These are phyloP conservation scores for Kockiozyma suomiensis DNA, from an alignment of 805 yeast genomes.

Conservation along the genomic window DNA sequence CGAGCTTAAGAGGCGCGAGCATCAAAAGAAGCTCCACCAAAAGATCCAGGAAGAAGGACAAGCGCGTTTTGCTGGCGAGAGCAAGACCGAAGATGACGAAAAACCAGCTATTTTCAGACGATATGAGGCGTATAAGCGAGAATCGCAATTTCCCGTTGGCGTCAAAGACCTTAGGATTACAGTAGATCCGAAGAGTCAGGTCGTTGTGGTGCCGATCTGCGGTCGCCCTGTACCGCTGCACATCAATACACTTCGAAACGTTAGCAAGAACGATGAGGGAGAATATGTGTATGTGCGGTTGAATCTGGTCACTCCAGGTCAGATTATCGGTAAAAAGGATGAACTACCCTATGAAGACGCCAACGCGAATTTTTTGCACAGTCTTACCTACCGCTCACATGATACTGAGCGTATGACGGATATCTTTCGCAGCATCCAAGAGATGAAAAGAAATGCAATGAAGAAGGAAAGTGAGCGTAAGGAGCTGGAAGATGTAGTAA, in stretches of 20 bases:
- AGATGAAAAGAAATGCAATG: slow-evolving; percentile 86
- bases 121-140: slow-evolving; percentile 92
- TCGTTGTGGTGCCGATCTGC: slow-evolving; percentile 84
- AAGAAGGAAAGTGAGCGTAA: slow-evolving; percentile 89
- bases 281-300: slow-evolving; percentile 87
- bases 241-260: slow-evolving; percentile 89
- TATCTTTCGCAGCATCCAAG: slow-evolving; percentile 85
- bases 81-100: slow-evolving; percentile 55
- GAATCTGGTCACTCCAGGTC: slow-evolving; percentile 92
- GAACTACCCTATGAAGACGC: slow-evolving; percentile 80
- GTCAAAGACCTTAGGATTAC: slow-evolving; percentile 84
- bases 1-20: slow-evolving; percentile 77
- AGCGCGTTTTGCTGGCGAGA: slow-evolving; percentile 78
- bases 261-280: slow-evolving; percentile 94
- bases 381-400: slow-evolving; percentile 82
- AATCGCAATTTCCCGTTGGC: slow-evolving; percentile 82
- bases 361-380: slow-evolving; percentile 82
- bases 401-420: slow-evolving; percentile 91
- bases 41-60: slow-evolving; percentile 86
- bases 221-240: slow-evolving; percentile 99
- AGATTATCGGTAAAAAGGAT: slow-evolving; percentile 62
- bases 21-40: slow-evolving; percentile 80
- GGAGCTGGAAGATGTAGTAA: slow-evolving; percentile 90
- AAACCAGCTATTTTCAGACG: slow-evolving; percentile 76
- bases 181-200: slow-evolving; percentile 84